phyloP scores from a whole-genome alignment of 2,329 filamentous ascomycete species.

The Paraphaeosphaeria minitans region DNA sequence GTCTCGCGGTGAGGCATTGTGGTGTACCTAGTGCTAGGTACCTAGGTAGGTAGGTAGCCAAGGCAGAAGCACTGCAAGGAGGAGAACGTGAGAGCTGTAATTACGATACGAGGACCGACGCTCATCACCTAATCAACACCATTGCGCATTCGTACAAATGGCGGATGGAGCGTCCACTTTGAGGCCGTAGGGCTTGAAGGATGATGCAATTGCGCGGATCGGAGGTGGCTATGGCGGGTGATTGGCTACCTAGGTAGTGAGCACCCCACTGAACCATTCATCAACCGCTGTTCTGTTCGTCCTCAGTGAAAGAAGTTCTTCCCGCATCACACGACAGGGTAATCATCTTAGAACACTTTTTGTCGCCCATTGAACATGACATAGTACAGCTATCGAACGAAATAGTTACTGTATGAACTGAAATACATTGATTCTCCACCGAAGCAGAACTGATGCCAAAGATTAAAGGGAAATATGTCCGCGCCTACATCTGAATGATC shows the following conservation, averaged over 20 bases:
- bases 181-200: background rate
- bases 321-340: background rate
- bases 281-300: background rate
- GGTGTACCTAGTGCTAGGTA: too few species aligned
- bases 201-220: conserved; percentile 2
- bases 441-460: background rate
- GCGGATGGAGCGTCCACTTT: background rate
- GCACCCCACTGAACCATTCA: background rate
- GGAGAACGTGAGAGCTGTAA: background rate
- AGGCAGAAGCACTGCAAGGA: background rate
- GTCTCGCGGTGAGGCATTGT: conserved; percentile 41
- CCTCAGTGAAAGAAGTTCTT: background rate
- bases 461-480: background rate
- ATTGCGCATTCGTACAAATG: background rate
- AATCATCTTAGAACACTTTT: background rate
- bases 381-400: background rate
- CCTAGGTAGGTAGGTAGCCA: too few species aligned
- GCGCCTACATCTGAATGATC: background rate
- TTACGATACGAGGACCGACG: background rate
- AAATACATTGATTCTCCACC: background rate
- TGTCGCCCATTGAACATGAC: background rate
- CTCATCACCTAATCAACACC: background rate
- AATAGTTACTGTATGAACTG: background rate
- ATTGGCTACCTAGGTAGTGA: background rate
- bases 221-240: background rate